Conservation (phyloP, 225 moss, liverwort and hornwort species). For the Pleurozium schreberi region DNA sequence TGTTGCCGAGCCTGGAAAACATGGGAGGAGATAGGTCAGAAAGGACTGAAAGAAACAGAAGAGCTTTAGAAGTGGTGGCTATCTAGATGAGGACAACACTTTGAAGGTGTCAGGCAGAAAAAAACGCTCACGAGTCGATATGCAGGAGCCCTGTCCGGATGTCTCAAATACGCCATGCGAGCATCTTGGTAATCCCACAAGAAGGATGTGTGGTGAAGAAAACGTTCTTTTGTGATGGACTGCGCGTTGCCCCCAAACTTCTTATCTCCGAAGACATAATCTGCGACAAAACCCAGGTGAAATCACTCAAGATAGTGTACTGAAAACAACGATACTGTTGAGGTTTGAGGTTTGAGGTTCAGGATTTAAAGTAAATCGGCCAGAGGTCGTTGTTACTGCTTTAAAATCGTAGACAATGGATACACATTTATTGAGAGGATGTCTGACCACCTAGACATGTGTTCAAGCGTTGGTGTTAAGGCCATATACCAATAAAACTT, state of each 20-base stretch:
- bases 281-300: constrained; percentile 14
- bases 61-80: neutral
- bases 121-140: constrained; percentile 59
- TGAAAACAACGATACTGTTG: neutral
- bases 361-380: neutral
- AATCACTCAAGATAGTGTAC: neutral
- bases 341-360: neutral
- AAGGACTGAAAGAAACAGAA: neutral
- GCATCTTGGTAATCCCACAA: constrained; percentile 75
- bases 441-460: neutral
- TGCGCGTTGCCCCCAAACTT: constrained; percentile 93
- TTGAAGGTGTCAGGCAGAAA: neutral
- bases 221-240: constrained; percentile 65
- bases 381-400: neutral
- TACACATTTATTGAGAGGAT: neutral
- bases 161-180: constrained; percentile 72
- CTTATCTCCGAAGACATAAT: constrained; percentile 66
- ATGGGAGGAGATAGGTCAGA: neutral
- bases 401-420: neutral
- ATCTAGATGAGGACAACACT: neutral
- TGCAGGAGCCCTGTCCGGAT: constrained; percentile 48
- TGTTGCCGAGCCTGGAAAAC: constrained; percentile 53
- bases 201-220: constrained; percentile 92
- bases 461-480: neutral
- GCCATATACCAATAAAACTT: neutral